These are phyloP conservation scores for Xerocomus potaroensis DNA, from an alignment of 768 basidiomycete species.

Conservation along the genomic window DNA sequence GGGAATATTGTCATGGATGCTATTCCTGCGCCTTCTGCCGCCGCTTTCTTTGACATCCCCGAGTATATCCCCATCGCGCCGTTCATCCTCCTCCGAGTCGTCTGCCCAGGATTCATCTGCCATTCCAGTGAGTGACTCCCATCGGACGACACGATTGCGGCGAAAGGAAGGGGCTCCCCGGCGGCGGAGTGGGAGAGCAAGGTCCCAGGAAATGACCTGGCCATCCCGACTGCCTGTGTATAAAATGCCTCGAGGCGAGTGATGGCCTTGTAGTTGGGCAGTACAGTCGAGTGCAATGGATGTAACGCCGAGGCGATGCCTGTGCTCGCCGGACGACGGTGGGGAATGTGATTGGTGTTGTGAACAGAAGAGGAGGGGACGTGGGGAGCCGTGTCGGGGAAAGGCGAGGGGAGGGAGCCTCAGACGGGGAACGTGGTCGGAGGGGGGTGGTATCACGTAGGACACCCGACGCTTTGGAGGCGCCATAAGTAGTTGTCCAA, in stretches of 20 bases:
- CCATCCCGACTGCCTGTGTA: slow-evolving; percentile 92
- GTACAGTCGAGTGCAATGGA: slow-evolving; percentile 85
- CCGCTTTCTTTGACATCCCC: slow-evolving; percentile 58
- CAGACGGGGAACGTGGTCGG: slow-evolving; percentile 57
- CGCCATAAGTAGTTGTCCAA: slow-evolving; percentile 25
- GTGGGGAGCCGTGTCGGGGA: slow-evolving; percentile 60
- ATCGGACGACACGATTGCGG: slow-evolving; percentile 38
- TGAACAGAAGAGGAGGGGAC: slow-evolving; percentile 58
- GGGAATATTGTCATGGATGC: slow-evolving; percentile 37
- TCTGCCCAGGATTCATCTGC: slow-evolving; percentile 65
- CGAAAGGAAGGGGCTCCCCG: slow-evolving; percentile 32
- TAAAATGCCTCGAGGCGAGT: slow-evolving; percentile 76
- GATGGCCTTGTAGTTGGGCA: slow-evolving; percentile 65
- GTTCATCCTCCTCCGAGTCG: slow-evolving; percentile 60
- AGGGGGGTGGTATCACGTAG: slow-evolving; percentile 79
- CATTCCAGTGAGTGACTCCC: slow-evolving; percentile 88
- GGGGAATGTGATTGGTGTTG: slow-evolving; percentile 20
- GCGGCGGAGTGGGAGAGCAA: slow-evolving; percentile 56
- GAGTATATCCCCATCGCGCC: slow-evolving; percentile 71
- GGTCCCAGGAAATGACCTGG: slow-evolving; percentile 82
- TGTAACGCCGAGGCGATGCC: slow-evolving; percentile 82
- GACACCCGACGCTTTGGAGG: slow-evolving; percentile 70
- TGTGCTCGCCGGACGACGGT: slow-evolving; percentile 46
- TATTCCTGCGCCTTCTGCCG: slow-evolving; percentile 31
- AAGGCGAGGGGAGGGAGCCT: slow-evolving; percentile 64